phyloP scores from a whole-genome alignment of 805 yeast genomes.

The Yarrowia yakushimensis region DNA sequence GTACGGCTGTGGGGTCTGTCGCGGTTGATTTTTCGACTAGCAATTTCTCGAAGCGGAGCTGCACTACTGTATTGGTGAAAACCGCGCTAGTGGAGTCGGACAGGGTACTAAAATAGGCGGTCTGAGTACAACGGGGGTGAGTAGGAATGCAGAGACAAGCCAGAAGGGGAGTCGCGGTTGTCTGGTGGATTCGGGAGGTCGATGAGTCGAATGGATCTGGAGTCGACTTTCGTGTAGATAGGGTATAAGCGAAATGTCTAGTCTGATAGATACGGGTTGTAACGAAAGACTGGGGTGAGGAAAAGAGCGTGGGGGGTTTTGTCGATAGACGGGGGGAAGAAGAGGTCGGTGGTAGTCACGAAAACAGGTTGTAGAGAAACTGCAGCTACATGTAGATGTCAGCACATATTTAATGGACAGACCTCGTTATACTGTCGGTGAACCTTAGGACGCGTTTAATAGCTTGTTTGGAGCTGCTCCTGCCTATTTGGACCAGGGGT shows the following conservation, averaged over 20 bases:
- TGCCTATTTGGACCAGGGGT: neutral
- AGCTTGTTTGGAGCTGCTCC: neutral
- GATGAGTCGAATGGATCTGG: neutral
- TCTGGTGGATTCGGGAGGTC: neutral
- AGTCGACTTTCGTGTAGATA: neutral
- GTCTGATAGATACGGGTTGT: no score
- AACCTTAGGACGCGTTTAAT: constrained; percentile 10
- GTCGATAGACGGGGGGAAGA: neutral
- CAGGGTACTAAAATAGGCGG: constrained; percentile 1
- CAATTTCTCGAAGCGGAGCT: neutral
- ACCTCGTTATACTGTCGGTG: neutral
- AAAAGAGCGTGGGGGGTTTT: neutral
- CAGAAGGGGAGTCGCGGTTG: neutral
- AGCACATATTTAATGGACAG: neutral
- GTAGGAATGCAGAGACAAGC: neutral
- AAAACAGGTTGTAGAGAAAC: neutral
- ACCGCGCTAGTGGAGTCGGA: neutral
- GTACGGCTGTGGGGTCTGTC: neutral
- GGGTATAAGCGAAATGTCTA: no score
- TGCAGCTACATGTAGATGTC: constrained; percentile 6
- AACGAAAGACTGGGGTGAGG: constrained; percentile 17
- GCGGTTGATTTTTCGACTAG: neutral
- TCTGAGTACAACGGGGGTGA: neutral
- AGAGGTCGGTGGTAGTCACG: no score
- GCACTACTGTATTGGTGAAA: neutral